Percentiles rank a stretch among this genome's conserved stretches.
Evolutionary conservation across 176 grass and related monocot genomes (phyloP).

Genomic region (Rhynchospora breviuscula): DNA sequence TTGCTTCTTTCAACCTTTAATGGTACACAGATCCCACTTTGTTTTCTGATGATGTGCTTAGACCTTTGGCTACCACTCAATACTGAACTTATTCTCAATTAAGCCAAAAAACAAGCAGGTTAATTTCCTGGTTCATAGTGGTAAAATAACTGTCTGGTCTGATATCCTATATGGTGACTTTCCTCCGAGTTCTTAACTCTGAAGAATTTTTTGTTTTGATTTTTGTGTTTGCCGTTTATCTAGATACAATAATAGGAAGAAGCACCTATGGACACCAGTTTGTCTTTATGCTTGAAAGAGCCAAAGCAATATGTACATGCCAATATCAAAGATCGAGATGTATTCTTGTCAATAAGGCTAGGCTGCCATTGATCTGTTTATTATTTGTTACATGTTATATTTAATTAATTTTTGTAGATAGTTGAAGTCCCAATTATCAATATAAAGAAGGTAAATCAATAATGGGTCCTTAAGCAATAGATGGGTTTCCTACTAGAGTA

Average conservation of each 20-base stretch:
- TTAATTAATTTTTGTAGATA: too few relatives aligned
- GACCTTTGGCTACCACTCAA: neutral
- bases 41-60: neutral
- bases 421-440: too few relatives aligned
- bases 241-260: conserved; percentile 96
- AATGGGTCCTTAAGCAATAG: too few relatives aligned
- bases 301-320: conserved; percentile 83
- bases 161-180: neutral
- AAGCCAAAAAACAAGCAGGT: neutral
- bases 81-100: neutral
- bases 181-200: neutral
- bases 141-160: too few relatives aligned
- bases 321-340: conserved; percentile 53
- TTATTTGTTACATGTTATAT: too few relatives aligned
- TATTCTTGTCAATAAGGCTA: too few relatives aligned
- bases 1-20: neutral
- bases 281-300: conserved; percentile 90
- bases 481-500: too few relatives aligned
- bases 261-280: conserved; percentile 67
- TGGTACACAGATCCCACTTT: neutral
- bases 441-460: too few relatives aligned
- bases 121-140: neutral
- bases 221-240: conserved; percentile 27
- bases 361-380: too few relatives aligned
- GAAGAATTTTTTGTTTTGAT: neutral